Evolutionary conservation across 73 alveolate species (phyloP).

Genomic region (Symbiodinium natans): DNA sequence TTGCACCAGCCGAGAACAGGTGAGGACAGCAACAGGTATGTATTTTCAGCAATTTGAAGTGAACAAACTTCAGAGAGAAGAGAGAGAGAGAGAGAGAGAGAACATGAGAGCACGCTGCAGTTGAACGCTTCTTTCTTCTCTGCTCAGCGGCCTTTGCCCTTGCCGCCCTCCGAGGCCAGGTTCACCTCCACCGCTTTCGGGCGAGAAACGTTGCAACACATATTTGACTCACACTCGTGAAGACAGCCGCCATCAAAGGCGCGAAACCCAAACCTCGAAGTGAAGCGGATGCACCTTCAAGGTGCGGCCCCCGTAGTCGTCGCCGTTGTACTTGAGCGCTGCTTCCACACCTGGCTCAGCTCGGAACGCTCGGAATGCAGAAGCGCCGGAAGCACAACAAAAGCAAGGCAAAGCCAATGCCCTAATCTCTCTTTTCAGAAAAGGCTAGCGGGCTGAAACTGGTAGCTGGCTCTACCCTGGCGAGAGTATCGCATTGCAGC

Average conservation of each 20-base stretch:
- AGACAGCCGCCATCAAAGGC: no score
- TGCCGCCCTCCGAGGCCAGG: constrained; percentile 67
- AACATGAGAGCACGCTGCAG: no score
- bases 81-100: neutral
- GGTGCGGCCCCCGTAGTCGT: constrained; percentile 83
- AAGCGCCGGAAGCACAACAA: no score
- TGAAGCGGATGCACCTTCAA: constrained; percentile 11
- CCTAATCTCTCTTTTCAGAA: no score
- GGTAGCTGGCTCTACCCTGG: no score
- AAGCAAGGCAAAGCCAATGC: no score
- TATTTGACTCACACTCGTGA: no score
- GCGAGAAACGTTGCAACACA: no score
- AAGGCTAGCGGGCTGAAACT: no score
- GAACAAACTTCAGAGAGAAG: neutral
- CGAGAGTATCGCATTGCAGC: no score
- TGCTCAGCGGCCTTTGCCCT: constrained; percentile 78
- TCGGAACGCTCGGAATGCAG: neutral
- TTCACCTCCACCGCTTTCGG: constrained; percentile 18
- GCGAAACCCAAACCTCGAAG: neutral
- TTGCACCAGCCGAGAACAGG: neutral
- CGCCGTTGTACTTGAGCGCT: constrained; percentile 75
- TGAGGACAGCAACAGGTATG: neutral
- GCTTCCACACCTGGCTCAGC: constrained; percentile 67
- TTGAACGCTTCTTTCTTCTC: no score
- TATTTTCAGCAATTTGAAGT: neutral